Percentiles rank a stretch among this genome's conserved stretches.
Evolutionary conservation across 2,329 filamentous ascomycete genomes (phyloP).

Genomic region (Zymoseptoria ardabiliae): DNA sequence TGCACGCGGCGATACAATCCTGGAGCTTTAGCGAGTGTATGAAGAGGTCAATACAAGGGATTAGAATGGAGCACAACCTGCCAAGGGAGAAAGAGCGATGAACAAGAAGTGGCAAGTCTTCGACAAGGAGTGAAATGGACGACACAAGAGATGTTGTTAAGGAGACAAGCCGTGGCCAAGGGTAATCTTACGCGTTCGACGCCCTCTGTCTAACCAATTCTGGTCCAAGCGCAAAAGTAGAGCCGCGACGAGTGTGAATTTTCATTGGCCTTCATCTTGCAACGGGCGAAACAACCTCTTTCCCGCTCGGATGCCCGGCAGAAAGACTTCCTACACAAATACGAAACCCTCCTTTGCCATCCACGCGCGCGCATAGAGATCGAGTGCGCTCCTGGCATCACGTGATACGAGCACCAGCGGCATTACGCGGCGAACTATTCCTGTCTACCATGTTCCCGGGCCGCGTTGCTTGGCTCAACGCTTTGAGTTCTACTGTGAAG

Average conservation of each 20-base stretch:
- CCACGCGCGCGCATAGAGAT: neutral
- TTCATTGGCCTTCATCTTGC: neutral
- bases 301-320: neutral
- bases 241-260: neutral
- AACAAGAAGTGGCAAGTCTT: slow-evolving; percentile 5
- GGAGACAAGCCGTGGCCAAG: slow-evolving; percentile 10
- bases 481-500: neutral
- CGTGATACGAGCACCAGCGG: neutral
- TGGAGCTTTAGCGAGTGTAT: neutral
- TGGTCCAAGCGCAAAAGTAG: neutral
- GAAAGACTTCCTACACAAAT: neutral
- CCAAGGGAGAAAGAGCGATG: neutral
- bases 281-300: neutral
- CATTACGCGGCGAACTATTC: neutral
- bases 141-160: slow-evolving; percentile 11
- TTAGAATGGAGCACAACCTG: neutral
- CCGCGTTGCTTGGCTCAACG: neutral
- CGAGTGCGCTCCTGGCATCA: neutral
- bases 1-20: neutral
- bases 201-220: slow-evolving; percentile 3
- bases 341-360: neutral
- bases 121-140: neutral
- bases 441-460: neutral
- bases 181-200: slow-evolving; percentile 15
- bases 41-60: neutral